Conservation (phyloP, 371 early-diverging fungal species). For the Modicella reniformis region DNA sequence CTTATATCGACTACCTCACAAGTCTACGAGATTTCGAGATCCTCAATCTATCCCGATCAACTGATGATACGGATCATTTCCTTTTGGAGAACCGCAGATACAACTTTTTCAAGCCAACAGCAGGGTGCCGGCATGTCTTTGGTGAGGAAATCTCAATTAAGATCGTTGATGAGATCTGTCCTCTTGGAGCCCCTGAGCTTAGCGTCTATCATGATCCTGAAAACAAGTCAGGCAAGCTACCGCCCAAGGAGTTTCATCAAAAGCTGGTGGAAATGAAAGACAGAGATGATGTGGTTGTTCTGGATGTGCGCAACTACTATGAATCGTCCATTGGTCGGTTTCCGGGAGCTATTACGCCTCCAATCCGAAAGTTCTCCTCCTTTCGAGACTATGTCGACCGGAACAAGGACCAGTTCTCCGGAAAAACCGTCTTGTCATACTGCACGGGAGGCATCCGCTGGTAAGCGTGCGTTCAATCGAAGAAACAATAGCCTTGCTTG, state of each 20-base stretch:
- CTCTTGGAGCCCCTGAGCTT: slow-evolving; percentile 61
- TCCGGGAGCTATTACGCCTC: slow-evolving; percentile 66
- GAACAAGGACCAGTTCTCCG: slow-evolving; percentile 60
- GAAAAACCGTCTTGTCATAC: slow-evolving; percentile 72
- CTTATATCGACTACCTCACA: slow-evolving; percentile 61
- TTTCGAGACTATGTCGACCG: slow-evolving; percentile 70
- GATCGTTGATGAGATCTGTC: slow-evolving; percentile 77
- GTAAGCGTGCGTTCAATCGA: slow-evolving; percentile 24
- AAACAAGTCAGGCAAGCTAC: slow-evolving; percentile 55
- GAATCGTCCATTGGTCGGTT: slow-evolving; percentile 76
- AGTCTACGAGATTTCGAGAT: slow-evolving; percentile 41
- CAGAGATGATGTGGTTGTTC: slow-evolving; percentile 56
- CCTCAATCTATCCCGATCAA: slow-evolving; percentile 28
- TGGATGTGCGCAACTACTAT: slow-evolving; percentile 80
- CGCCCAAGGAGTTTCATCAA: slow-evolving; percentile 60
- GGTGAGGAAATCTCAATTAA: slow-evolving; percentile 65
- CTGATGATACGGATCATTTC: not conserved
- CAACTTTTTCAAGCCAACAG: slow-evolving; percentile 75
- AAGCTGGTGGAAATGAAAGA: slow-evolving; percentile 41
- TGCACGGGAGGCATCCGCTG: slow-evolving; percentile 76
- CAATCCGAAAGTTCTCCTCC: slow-evolving; percentile 74
- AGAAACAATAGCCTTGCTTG: not conserved
- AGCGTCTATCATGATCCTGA: slow-evolving; percentile 30
- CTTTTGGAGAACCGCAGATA: slow-evolving; percentile 24
- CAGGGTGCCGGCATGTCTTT: slow-evolving; percentile 76